These are phyloP conservation scores for Parastagonospora nodorum DNA, from an alignment of 2,329 filamentous ascomycete species.

Conservation along the genomic window DNA sequence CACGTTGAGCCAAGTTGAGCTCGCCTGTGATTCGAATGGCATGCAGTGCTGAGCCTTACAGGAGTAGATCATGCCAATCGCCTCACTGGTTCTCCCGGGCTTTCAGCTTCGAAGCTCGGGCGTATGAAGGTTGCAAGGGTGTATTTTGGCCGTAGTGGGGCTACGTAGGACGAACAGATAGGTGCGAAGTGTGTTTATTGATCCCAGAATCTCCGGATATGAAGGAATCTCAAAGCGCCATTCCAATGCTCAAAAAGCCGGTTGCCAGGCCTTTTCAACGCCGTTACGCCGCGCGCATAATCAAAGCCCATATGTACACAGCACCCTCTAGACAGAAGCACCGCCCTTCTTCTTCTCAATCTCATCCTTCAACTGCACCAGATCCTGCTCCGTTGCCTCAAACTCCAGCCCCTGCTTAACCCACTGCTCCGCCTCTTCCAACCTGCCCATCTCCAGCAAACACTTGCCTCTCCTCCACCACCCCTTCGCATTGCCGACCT, in stretches of 20 bases:
- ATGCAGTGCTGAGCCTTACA: too few relatives aligned
- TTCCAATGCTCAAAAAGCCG: not conserved
- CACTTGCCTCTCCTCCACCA: constrained; percentile 91
- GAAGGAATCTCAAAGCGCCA: not conserved
- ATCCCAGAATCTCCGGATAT: not conserved
- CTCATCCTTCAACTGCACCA: constrained; percentile 46
- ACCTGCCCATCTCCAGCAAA: constrained; percentile 85
- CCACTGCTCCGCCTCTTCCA: constrained; percentile 82
- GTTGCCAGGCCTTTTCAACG: not conserved
- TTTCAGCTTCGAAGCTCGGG: too few relatives aligned
- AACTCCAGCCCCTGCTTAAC: constrained; percentile 78
- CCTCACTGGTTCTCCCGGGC: too few relatives aligned
- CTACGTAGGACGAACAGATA: too few relatives aligned
- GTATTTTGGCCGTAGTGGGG: constrained; percentile 11
- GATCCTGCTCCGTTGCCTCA: constrained; percentile 65
- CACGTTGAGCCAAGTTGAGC: too few relatives aligned
- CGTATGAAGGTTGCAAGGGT: too few relatives aligned
- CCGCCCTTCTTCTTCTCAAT: constrained; percentile 52
- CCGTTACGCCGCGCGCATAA: constrained; percentile 2
- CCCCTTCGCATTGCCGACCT: constrained; percentile 85
- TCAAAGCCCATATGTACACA: not conserved
- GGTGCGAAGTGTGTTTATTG: not conserved
- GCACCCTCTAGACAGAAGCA: not conserved
- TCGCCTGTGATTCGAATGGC: too few relatives aligned
- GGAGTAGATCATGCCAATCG: too few relatives aligned